Evolutionary conservation across 2,329 filamentous ascomycete species (phyloP), one percentile per base, ranked within the genome.

Genomic region (Alternaria triticina): DNA sequence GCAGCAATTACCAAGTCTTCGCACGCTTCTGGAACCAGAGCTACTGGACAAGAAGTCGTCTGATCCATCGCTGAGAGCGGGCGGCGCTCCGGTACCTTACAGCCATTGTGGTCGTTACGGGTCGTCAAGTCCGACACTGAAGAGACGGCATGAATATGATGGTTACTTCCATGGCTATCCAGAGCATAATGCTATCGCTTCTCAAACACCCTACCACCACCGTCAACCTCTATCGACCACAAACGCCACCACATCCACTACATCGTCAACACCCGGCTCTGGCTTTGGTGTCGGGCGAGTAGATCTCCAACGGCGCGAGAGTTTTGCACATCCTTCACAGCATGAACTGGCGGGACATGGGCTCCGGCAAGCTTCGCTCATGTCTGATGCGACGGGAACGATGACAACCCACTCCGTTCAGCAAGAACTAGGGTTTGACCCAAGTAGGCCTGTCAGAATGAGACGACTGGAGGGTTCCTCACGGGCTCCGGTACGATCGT

Each of bases 1-100:
- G 62, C 75, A 74, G 61, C 75, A 79, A 67, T 65, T 80, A 57
- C 78, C 78, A 27, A 79, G 78, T 55, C 72, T 80, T 40, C 77
- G 78, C 59, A 79, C 77, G 28, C 75, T 80, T 54, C 68, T 80
- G 45, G 74, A 79, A 62, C 77, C 78, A 51, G 70, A 77, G 57
- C 64, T 79, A 54, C 74, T 80, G 55, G 77, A 79, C 51, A 73
- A 69, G 62, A 78, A 77, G 51, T 56, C 69, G 46, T 66, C 70
- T 58, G 72, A 77, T 57, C 65, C 67, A 54, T 62, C 71, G 54
- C 56, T 70, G 58, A 71, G 71, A 62, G 60, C 72, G 45, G 59
- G 60, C 59, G 70, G 65, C 59, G 57, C 66, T 65, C 67, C 64
- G 51, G 52, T 70, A n/a, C 44, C 67, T 47, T 66, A 73, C 36